Conservation (phyloP, 441 rosid species). For the Macaranga tanarius region DNA sequence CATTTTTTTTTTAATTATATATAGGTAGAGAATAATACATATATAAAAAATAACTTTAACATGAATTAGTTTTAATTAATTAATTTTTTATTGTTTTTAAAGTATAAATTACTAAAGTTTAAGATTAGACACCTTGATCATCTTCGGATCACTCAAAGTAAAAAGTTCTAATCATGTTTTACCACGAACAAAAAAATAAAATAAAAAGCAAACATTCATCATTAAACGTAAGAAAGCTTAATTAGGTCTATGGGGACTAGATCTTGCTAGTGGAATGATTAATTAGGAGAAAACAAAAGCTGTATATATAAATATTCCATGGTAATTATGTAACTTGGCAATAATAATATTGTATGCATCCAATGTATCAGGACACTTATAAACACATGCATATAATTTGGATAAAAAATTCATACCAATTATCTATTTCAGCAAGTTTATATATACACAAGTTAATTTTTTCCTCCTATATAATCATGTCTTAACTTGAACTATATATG, state of each 20-base stretch:
- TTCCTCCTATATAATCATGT: slow-evolving; percentile 12
- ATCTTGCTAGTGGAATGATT: slow-evolving; percentile 5
- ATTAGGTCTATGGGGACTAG: too few relatives aligned
- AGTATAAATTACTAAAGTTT: not conserved
- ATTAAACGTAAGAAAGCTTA: not conserved
- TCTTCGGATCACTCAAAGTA: slow-evolving; percentile 3
- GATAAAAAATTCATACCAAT: not conserved
- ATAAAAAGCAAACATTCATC: not conserved
- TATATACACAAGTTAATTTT: not conserved
- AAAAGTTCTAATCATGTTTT: slow-evolving; percentile 11
- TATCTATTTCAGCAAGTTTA: not conserved
- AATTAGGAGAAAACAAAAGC: not conserved
- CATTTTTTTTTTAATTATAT: too few relatives aligned
- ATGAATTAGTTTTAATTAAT: too few relatives aligned
- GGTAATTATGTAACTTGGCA: not conserved
- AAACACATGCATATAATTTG: not conserved
- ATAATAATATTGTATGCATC: not conserved
- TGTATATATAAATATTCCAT: too few relatives aligned
- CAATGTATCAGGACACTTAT: not conserved
- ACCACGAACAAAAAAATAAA: not conserved
- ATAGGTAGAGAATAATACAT: too few relatives aligned
- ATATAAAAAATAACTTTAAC: too few relatives aligned
- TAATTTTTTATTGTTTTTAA: too few relatives aligned
- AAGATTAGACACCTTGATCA: not conserved
- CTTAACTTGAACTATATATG: too few relatives aligned